Evolutionary conservation across 176 grass and related monocot species (phyloP).

Genomic region (Eleusine indica): DNA sequence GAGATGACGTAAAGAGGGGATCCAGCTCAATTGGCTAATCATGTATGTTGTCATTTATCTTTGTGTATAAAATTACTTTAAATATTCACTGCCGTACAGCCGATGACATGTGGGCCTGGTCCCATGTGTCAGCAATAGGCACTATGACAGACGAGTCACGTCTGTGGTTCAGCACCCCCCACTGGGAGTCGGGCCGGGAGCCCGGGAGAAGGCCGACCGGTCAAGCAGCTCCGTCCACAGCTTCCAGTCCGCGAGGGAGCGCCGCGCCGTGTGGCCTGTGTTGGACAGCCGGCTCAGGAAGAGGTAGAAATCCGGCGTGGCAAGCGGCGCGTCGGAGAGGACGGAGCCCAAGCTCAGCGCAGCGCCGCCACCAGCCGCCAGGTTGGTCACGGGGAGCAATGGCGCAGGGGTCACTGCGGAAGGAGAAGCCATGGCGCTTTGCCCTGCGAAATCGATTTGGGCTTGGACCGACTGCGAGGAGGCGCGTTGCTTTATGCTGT

Average conservation of each 20-base stretch:
- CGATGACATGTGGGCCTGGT: no score
- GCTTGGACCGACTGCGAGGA: not conserved
- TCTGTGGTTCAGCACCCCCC: no score
- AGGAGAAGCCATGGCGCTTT: conserved; percentile 41
- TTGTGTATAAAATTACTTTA: no score
- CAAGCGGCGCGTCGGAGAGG: conserved; percentile 23
- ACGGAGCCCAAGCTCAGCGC: conserved; percentile 16
- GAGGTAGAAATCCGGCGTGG: conserved; percentile 64
- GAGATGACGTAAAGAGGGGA: no score
- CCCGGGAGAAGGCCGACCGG: conserved; percentile 74
- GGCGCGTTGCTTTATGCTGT: conserved; percentile 24
- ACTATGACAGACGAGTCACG: no score
- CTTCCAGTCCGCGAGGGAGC: conserved; percentile 70
- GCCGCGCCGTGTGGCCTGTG: conserved; percentile 32
- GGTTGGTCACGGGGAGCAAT: conserved; percentile 68
- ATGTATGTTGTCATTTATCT: no score
- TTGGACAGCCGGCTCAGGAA: conserved; percentile 69
- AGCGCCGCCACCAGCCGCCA: conserved; percentile 19
- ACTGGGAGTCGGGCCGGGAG: conserved; percentile 57
- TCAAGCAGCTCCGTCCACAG: conserved; percentile 84
- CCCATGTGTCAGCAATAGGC: no score
- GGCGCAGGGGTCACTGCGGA: conserved; percentile 43
- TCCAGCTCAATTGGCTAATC: no score
- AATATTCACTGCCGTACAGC: no score
- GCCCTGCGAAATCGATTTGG: conserved; percentile 8